Percentiles rank a stretch among this genome's conserved stretches.
Evolutionary conservation across 2,329 filamentous ascomycete genomes (phyloP).

Genomic region (Paraphaeosphaeria minitans): DNA sequence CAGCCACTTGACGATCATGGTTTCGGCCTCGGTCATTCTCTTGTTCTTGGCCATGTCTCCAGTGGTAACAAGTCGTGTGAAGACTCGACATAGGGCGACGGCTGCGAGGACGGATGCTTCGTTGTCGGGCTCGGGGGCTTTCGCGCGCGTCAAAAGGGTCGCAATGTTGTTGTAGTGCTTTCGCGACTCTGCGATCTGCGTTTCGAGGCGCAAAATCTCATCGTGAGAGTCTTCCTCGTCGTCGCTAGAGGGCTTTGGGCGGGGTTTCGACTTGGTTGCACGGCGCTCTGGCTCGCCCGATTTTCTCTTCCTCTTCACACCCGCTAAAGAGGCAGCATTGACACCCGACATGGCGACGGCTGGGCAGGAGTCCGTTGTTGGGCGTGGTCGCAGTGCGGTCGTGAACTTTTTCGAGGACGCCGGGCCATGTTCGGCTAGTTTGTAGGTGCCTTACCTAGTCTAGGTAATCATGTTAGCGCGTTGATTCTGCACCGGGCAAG

Average conservation of each 20-base stretch:
- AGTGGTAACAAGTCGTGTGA: conserved; percentile 77
- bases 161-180: conserved; percentile 93
- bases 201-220: conserved; percentile 76
- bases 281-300: conserved; percentile 41
- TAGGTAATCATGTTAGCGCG: conserved; percentile 30
- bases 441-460: too few relatives aligned
- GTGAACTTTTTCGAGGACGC: conserved; percentile 22
- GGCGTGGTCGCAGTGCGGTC: not conserved
- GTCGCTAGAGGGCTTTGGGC: conserved; percentile 36
- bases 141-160: conserved; percentile 65
- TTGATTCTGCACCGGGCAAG: conserved; percentile 17
- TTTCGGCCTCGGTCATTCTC: conserved; percentile 72
- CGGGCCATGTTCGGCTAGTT: conserved; percentile 35
- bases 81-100: conserved; percentile 84
- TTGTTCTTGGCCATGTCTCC: conserved; percentile 72
- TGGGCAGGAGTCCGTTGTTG: not conserved
- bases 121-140: conserved; percentile 55
- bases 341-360: conserved; percentile 43
- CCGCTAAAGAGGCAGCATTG: conserved; percentile 31
- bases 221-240: conserved; percentile 59
- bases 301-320: conserved; percentile 53
- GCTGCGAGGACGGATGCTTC: conserved; percentile 70
- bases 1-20: conserved; percentile 77
- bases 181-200: conserved; percentile 80
- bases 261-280: conserved; percentile 46